These are phyloP conservation scores for Piloderma croceum DNA, from an alignment of 768 basidiomycete species.

Conservation along the genomic window DNA sequence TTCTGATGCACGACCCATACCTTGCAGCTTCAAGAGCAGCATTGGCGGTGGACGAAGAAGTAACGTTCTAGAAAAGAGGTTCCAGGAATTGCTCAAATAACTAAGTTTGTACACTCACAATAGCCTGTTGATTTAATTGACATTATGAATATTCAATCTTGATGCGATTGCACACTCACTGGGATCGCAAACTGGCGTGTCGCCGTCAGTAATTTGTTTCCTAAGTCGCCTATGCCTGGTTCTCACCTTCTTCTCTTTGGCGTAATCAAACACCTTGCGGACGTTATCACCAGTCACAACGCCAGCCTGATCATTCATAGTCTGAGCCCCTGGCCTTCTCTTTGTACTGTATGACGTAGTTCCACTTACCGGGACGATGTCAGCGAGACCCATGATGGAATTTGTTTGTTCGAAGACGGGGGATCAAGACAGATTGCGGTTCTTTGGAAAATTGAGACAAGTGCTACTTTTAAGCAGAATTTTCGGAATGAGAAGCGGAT, in stretches of 20 bases:
- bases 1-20: no score
- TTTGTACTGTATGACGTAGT: conserved; percentile 3
- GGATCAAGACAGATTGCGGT: no score
- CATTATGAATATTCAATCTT: background rate
- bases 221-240: no score
- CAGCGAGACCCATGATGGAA: conserved; percentile 69
- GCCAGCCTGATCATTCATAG: conserved; percentile 56
- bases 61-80: conserved; percentile 66
- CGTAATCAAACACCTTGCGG: conserved; percentile 93
- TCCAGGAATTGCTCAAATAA: no score
- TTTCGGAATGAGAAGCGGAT: no score
- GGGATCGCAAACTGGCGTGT: conserved; percentile 88
- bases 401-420: no score
- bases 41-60: conserved; percentile 92
- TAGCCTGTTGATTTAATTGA: no score
- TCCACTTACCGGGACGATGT: conserved; percentile 71
- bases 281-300: conserved; percentile 94
- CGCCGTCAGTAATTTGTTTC: no score
- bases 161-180: conserved; percentile 43
- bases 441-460: no score
- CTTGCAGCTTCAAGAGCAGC: conserved; percentile 94
- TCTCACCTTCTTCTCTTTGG: conserved; percentile 76
- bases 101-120: no score
- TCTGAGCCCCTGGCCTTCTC: background rate
- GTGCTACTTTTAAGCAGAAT: no score